Evolutionary conservation across 306 rosid genomes (phyloP).

Genomic region (Medicago arabica): DNA sequence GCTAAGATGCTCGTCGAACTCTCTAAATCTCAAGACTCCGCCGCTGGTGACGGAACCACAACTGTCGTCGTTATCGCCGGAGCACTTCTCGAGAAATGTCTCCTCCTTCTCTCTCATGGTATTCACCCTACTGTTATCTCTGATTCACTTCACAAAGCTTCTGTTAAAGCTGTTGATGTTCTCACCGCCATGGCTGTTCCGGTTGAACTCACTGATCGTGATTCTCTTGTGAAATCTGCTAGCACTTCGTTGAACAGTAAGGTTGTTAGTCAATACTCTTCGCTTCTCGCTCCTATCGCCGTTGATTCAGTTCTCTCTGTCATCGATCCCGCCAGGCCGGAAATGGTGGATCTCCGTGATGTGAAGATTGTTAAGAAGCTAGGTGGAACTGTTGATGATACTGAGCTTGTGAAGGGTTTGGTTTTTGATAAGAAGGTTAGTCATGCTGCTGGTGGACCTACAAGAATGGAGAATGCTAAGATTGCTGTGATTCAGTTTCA

Average conservation of each 20-base stretch:
- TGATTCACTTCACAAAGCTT: conserved; percentile 81
- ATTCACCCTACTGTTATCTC: conserved; percentile 91
- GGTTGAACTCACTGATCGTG: conserved; percentile 85
- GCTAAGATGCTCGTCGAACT: conserved; percentile 99
- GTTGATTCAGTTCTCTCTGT: conserved; percentile 85
- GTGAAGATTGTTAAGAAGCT: conserved; percentile 93
- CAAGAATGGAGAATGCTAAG: conserved; percentile 88
- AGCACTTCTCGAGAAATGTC: conserved; percentile 72
- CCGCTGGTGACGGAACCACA: conserved; percentile 96
- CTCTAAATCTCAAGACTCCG: conserved; percentile 89
- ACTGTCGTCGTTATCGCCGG: conserved; percentile 96
- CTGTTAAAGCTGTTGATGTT: conserved; percentile 79
- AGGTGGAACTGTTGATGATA: conserved; percentile 95
- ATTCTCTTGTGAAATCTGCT: conserved; percentile 83
- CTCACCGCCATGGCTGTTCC: conserved; percentile 98
- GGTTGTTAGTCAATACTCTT: conserved; percentile 94
- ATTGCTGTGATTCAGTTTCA: conserved; percentile 97
- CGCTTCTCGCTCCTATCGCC: conserved; percentile 87
- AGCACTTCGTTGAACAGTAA: conserved; percentile 91
- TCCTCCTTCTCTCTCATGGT: conserved; percentile 75
- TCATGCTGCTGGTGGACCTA: conserved; percentile 93
- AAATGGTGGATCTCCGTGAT: conserved; percentile 87
- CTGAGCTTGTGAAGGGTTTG: conserved; percentile 75
- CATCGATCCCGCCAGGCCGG: conserved; percentile 67
- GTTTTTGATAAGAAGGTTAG: conserved; percentile 95